Evolutionary conservation across 805 yeast genomes (phyloP).

Genomic region (Isabelozyma heimii): DNA sequence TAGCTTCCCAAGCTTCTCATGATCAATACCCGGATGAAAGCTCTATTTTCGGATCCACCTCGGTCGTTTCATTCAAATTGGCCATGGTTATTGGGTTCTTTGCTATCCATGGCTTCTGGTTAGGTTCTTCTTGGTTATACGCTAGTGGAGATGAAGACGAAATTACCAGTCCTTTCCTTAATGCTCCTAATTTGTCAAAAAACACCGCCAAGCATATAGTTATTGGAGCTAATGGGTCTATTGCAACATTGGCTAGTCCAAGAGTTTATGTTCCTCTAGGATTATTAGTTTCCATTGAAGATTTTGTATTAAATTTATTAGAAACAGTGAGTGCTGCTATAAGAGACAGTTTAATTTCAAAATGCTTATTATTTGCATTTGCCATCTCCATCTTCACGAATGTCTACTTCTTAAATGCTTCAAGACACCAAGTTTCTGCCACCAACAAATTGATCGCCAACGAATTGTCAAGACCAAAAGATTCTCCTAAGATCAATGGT

Average conservation of each 20-base stretch:
- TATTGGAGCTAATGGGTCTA: slow-evolving; percentile 46
- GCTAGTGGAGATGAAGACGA: slow-evolving; percentile 9
- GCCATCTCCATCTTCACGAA: slow-evolving; percentile 77
- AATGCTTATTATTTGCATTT: slow-evolving; percentile 68
- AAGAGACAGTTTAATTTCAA: slow-evolving; percentile 76
- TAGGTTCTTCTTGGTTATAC: slow-evolving; percentile 70
- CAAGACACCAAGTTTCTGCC: slow-evolving; percentile 60
- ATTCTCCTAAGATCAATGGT: slow-evolving; percentile 1
- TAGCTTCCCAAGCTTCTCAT: slow-evolving; percentile 50
- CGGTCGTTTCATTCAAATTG: slow-evolving; percentile 57
- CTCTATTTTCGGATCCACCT: slow-evolving; percentile 20
- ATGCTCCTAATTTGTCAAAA: slow-evolving; percentile 33
- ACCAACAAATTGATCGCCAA: slow-evolving; percentile 38
- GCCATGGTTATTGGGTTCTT: slow-evolving; percentile 57
- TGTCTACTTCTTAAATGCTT: slow-evolving; percentile 80
- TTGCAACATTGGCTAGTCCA: slow-evolving; percentile 59
- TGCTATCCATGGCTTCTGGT: slow-evolving; percentile 63
- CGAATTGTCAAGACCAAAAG: slow-evolving; percentile 31
- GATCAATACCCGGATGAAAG: slow-evolving; percentile 32
- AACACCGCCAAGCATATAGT: slow-evolving; percentile 42
- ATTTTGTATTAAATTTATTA: slow-evolving; percentile 48
- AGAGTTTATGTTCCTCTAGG: slow-evolving; percentile 59
- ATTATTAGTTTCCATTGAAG: slow-evolving; percentile 58
- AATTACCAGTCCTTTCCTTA: slow-evolving; percentile 5
- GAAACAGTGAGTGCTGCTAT: slow-evolving; percentile 64